Percentiles rank a stretch among this genome's conserved stretches.
Conservation (phyloP, 2,329 filamentous ascomycete genomes). For the Fusarium dimerum region DNA sequence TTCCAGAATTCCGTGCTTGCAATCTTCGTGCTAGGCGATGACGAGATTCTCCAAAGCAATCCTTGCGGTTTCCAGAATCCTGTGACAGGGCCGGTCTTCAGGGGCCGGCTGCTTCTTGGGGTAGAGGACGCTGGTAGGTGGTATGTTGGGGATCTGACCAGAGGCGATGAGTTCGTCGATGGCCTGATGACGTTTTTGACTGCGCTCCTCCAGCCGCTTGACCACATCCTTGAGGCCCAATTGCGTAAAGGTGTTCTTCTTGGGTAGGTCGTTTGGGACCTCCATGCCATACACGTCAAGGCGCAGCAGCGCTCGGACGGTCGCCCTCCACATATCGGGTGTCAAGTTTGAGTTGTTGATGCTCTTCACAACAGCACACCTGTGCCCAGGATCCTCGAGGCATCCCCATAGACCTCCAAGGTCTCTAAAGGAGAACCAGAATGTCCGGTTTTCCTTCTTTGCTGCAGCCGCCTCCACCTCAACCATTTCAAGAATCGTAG, state of each 20-base stretch:
- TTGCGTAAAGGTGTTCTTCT: constrained; percentile 32
- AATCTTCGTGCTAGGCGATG: constrained; percentile 43
- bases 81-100: constrained; percentile 46
- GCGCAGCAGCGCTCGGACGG: constrained; percentile 55
- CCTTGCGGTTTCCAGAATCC: constrained; percentile 56
- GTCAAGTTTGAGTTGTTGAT: constrained; percentile 49
- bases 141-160: constrained; percentile 33
- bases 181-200: constrained; percentile 48
- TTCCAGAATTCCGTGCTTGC: no score
- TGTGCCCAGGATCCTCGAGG: constrained; percentile 24
- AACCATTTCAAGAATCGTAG: constrained; percentile 53
- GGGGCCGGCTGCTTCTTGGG: constrained; percentile 29
- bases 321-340: constrained; percentile 55
- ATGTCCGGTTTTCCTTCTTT: constrained; percentile 39
- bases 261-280: constrained; percentile 17
- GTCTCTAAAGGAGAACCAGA: constrained; percentile 47
- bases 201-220: constrained; percentile 52
- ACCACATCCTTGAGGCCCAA: constrained; percentile 58
- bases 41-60: constrained; percentile 54
- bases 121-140: constrained; percentile 31
- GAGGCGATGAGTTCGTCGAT: constrained; percentile 47
- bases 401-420: constrained; percentile 53
- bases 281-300: constrained; percentile 58
- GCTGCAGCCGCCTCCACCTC: constrained; percentile 53
- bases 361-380: constrained; percentile 30